Base-by-base conservation (phyloP, 176 grass and related monocot genomes). In the Guadua angustifolia region DNA sequence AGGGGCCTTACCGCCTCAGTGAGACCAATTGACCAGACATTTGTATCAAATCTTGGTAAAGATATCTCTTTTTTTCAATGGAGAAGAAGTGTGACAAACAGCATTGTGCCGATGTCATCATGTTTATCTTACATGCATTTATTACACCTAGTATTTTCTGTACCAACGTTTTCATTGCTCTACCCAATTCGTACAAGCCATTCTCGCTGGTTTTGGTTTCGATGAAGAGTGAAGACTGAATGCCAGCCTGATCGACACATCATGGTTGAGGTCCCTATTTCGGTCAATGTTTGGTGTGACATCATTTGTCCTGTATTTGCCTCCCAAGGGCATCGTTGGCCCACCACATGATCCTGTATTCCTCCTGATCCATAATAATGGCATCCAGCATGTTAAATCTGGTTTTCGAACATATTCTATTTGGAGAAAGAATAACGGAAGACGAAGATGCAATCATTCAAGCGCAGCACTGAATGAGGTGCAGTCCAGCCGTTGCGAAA, bases 341-440 rank as follows among this genome's bases (percentile, higher is more conserved):
- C 79, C 88, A 77, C 50, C 83, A 64, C 29, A 73, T 60, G 77
- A 74, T 42, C 87, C 29, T 21, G 21, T 10, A 46, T 84, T 47
- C 26, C n/a, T n/a, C n/a, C 75, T 85, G 87, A 53, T 65, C 19
- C 9, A 21, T 8, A 26, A 77, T 82, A 77, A 89, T 81, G 69
- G 59, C 81, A 9, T 57, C 68, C 75, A 57, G 67, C 86, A 55
- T 6, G 75, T 66, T 56, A 43, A 43, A 52, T 32, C 67, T 72
- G 56, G 45, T 43, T 53, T 45, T 56, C 67, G 17, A 8, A 63
- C 33, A 39, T 79, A 50, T 67, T 38, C 40, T 66, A 66, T 84
- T 67, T 29, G 18, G 4, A 64, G 29, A 22, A 47, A 77, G 55
- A 71, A 63, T 16, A 11, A 18, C 36, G 26, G 21, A 4, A 2